These are phyloP conservation scores for Suhomyces taliae DNA, from an alignment of 1,139 yeast species.

Conservation along the genomic window DNA sequence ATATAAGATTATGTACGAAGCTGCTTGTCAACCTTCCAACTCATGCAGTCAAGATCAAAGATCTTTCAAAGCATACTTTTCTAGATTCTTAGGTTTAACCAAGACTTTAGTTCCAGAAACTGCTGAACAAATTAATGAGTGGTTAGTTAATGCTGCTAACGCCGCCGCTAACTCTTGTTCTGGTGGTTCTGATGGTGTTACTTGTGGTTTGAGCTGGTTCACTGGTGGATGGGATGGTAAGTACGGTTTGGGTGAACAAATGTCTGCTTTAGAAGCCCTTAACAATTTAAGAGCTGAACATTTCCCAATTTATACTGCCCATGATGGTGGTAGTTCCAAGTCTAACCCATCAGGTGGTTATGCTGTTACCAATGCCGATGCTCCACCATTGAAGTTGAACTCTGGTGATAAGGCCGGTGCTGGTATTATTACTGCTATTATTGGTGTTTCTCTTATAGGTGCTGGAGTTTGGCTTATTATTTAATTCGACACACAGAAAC, in stretches of 20 bases:
- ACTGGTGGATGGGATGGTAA: constrained; percentile 55
- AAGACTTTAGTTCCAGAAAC: constrained; percentile 57
- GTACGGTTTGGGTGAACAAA: constrained; percentile 79
- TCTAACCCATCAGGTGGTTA: constrained; percentile 52
- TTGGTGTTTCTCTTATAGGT: constrained; percentile 64
- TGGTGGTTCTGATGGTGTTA: constrained; percentile 75
- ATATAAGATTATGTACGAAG: constrained; percentile 55
- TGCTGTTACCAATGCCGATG: constrained; percentile 37
- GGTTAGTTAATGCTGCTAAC: constrained; percentile 33
- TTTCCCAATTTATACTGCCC: constrained; percentile 36
- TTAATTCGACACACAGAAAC: constrained; percentile 16
- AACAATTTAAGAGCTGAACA: constrained; percentile 31
- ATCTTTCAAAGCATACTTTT: constrained; percentile 70
- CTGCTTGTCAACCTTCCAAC: constrained; percentile 54
- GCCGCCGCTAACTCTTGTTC: constrained; percentile 75
- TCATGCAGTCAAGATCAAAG: constrained; percentile 75
- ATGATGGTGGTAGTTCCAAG: constrained; percentile 47
- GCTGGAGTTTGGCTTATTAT: constrained; percentile 73
- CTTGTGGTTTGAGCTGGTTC: constrained; percentile 73
- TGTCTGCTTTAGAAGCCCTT: constrained; percentile 72
- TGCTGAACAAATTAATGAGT: constrained; percentile 39
- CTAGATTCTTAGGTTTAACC: constrained; percentile 65
- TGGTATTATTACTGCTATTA: constrained; percentile 75
- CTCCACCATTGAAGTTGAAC: constrained; percentile 50
- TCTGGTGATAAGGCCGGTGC: constrained; percentile 85